Conservation (phyloP, 495 filamentous ascomycete species). For the Penicillium roqueforti region DNA sequence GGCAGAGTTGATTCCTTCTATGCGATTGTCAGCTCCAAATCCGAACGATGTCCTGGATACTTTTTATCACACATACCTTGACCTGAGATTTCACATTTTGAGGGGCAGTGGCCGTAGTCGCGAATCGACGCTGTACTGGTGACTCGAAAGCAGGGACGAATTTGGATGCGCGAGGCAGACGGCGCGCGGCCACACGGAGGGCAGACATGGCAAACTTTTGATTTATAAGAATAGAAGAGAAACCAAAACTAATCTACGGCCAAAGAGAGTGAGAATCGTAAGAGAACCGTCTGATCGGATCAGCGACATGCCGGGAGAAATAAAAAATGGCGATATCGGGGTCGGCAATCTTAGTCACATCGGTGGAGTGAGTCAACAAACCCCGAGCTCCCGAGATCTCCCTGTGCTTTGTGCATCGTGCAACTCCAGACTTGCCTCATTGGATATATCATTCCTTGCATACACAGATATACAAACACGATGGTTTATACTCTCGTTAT, state of each 20-base stretch:
- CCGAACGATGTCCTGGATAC: neutral
- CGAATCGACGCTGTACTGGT: slow-evolving; percentile 38
- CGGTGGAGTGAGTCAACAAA: slow-evolving; percentile 18
- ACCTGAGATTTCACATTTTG: slow-evolving; percentile 26
- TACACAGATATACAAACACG: slow-evolving; percentile 12
- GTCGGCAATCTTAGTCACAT: slow-evolving; percentile 28
- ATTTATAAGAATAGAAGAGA: slow-evolving; percentile 5
- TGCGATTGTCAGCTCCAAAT: slow-evolving; percentile 3
- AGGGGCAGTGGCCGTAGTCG: slow-evolving; percentile 24
- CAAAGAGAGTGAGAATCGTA: slow-evolving; percentile 1
- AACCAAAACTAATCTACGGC: neutral
- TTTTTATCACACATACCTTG: slow-evolving; percentile 12
- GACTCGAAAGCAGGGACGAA: slow-evolving; percentile 34
- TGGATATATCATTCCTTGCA: neutral
- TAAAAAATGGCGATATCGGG: slow-evolving; percentile 40
- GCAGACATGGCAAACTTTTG: slow-evolving; percentile 17
- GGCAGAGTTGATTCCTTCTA: slow-evolving; percentile 63
- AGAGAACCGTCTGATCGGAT: slow-evolving; percentile 1
- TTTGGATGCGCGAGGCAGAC: slow-evolving; percentile 33
- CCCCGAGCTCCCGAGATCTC: slow-evolving; percentile 4
- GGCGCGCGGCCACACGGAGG: slow-evolving; percentile 39
- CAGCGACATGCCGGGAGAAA: slow-evolving; percentile 12
- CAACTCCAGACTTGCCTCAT: slow-evolving; percentile 4
- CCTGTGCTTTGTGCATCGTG: neutral
- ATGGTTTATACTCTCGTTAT: slow-evolving; percentile 17